phyloP scores from a whole-genome alignment of 257 asterid genomes.

The Solanum boliviense region DNA sequence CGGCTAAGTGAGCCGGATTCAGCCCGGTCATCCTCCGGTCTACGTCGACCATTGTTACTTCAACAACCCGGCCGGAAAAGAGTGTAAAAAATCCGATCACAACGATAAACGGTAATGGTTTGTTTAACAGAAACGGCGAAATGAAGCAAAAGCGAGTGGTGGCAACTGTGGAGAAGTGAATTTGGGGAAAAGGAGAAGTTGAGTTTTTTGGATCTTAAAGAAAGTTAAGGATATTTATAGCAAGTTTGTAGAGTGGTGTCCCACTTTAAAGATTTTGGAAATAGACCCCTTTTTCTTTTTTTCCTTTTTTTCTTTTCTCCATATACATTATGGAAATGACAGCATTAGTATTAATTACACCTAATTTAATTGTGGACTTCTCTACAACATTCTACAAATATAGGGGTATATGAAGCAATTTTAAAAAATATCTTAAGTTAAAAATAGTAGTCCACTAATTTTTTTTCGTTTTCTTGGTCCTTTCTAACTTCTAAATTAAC shows the following conservation, averaged over 20 bases:
- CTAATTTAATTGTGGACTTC: neutral
- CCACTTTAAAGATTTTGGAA: constrained; percentile 27
- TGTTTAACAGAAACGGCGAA: neutral
- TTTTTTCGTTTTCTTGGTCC: neutral
- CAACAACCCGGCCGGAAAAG: neutral
- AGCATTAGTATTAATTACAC: constrained; percentile 10
- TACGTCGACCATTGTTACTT: constrained; percentile 63
- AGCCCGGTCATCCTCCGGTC: constrained; percentile 93
- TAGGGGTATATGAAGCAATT: neutral
- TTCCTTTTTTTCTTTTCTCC: neutral
- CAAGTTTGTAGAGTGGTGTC: constrained; percentile 25
- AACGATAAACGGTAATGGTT: neutral
- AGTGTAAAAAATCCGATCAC: neutral
- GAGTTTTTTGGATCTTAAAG: constrained; percentile 7
- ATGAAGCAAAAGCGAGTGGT: neutral
- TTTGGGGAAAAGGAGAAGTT: constrained; percentile 11
- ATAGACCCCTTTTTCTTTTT: neutral
- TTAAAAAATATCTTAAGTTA: neutral
- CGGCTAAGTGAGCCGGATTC: constrained; percentile 81
- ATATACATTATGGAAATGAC: constrained; percentile 7
- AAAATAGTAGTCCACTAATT: neutral
- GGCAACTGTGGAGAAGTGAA: neutral
- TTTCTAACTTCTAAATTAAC: neutral
- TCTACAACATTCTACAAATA: neutral
- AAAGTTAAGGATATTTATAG: constrained; percentile 30